Evolutionary conservation across 1,284 basidiomycete species (phyloP).

Genomic region (Pterulicium gracile): DNA sequence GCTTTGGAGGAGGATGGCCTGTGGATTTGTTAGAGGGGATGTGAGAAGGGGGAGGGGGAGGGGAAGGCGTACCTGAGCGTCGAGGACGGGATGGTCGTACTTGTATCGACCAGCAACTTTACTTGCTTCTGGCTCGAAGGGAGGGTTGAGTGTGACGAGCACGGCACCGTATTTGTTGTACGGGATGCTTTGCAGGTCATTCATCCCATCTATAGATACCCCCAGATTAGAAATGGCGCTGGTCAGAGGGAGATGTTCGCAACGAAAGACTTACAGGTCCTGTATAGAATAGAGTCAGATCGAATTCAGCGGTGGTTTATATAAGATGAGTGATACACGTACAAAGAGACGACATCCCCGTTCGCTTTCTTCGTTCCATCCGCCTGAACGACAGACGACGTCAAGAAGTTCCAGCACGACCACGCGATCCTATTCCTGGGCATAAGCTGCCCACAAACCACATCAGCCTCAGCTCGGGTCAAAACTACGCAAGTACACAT

Average conservation of each 20-base stretch:
- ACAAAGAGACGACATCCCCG: slow-evolving; percentile 56
- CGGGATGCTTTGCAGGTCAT: slow-evolving; percentile 63
- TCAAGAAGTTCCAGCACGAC: slow-evolving; percentile 72
- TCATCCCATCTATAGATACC: slow-evolving; percentile 59
- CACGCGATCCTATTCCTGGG: slow-evolving; percentile 48
- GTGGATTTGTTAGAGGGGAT: slow-evolving; percentile 2
- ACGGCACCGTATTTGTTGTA: slow-evolving; percentile 51
- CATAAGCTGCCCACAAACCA: slow-evolving; percentile 41
- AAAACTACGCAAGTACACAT: slow-evolving; percentile 4
- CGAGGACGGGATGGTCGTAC: slow-evolving; percentile 65
- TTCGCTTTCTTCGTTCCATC: slow-evolving; percentile 33
- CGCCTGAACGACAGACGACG: slow-evolving; percentile 29
- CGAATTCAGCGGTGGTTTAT: too few relatives aligned
- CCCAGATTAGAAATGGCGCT: too few relatives aligned
- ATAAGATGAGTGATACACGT: slow-evolving; percentile 9
- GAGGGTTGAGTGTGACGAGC: slow-evolving; percentile 72
- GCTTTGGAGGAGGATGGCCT: slow-evolving; percentile 49
- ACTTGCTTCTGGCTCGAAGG: slow-evolving; percentile 43
- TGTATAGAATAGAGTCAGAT: too few relatives aligned
- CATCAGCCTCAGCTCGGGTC: too few relatives aligned
- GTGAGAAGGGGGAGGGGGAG: slow-evolving; percentile 8
- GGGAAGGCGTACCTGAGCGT: slow-evolving; percentile 26
- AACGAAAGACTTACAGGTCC: too few relatives aligned
- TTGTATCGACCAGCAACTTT: slow-evolving; percentile 41
- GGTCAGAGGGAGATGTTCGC: too few relatives aligned